These are phyloP conservation scores for Orbilia quercus DNA, from an alignment of 2,329 filamentous ascomycete genomes.

Conservation along the genomic window DNA sequence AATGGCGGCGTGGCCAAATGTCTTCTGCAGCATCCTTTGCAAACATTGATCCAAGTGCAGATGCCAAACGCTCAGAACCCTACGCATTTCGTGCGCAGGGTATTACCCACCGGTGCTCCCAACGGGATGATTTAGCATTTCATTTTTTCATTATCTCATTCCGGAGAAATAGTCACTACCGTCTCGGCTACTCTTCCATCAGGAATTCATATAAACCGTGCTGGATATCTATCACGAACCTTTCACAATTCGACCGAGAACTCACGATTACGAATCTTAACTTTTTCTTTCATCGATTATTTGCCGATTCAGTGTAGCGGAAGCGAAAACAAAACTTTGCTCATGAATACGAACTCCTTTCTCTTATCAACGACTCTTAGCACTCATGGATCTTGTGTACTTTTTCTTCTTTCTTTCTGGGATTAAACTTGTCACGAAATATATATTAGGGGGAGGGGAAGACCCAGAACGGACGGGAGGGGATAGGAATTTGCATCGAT, in stretches of 20 bases:
- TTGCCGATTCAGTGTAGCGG: background rate
- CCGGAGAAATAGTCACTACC: slow-evolving; percentile 12
- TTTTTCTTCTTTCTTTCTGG: slow-evolving; percentile 2
- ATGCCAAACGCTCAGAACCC: slow-evolving; percentile 46
- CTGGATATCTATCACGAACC: background rate
- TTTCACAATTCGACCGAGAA: background rate
- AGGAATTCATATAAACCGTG: no score
- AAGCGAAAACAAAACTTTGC: background rate
- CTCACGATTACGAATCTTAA: background rate
- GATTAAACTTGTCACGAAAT: slow-evolving; percentile 10
- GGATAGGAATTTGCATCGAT: background rate
- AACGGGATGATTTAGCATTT: background rate
- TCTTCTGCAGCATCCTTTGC: slow-evolving; percentile 38
- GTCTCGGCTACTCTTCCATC: background rate
- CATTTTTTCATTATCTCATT: slow-evolving; percentile 2
- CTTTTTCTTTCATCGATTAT: background rate
- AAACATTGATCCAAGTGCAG: slow-evolving; percentile 45
- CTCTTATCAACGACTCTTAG: background rate
- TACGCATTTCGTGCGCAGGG: slow-evolving; percentile 41
- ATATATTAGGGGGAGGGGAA: slow-evolving; percentile 5
- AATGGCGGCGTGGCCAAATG: slow-evolving; percentile 41
- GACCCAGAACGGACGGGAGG: background rate
- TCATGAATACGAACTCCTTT: background rate
- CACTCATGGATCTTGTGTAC: background rate
- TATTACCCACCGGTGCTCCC: slow-evolving; percentile 13